A percentile compares a stretch with the other conserved stretches of the same genome.
Evolutionary conservation across 2,329 filamentous ascomycete species (phyloP).

Genomic region (Ilyonectria sp.): DNA sequence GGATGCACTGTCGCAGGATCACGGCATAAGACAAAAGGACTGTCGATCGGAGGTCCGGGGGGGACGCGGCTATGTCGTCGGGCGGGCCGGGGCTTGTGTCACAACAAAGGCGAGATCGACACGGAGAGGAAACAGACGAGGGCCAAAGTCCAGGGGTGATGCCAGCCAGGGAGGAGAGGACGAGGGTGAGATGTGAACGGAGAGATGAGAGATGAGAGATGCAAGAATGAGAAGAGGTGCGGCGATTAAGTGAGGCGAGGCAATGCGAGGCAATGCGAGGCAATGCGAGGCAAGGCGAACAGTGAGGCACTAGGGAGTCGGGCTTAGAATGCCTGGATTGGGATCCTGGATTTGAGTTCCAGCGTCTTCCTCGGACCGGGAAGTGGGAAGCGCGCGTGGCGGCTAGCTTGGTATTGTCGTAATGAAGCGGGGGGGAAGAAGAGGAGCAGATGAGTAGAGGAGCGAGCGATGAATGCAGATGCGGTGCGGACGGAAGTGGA

Average conservation of each 20-base stretch:
- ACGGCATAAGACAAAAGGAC: slow-evolving; percentile 9
- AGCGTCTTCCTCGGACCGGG: slow-evolving; percentile 42
- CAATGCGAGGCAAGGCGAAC: slow-evolving; percentile 24
- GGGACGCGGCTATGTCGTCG: slow-evolving; percentile 7
- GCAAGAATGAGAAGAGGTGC: neutral
- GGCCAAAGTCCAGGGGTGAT: slow-evolving; percentile 1
- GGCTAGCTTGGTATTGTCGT: slow-evolving; percentile 40
- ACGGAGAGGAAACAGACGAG: slow-evolving; percentile 14
- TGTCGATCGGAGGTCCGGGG: slow-evolving; percentile 23
- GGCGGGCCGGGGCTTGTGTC: slow-evolving; percentile 10
- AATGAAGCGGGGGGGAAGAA: slow-evolving; percentile 39
- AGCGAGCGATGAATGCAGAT: neutral
- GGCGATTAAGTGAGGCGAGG: slow-evolving; percentile 29
- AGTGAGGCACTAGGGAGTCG: slow-evolving; percentile 31
- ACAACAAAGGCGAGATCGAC: slow-evolving; percentile 16
- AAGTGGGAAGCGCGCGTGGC: slow-evolving; percentile 47
- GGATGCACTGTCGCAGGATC: slow-evolving; percentile 1
- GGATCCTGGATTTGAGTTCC: slow-evolving; percentile 45
- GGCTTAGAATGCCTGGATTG: slow-evolving; percentile 39
- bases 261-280: neutral
- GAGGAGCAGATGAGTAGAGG: neutral
- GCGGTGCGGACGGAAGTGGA: neutral
- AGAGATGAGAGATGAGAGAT: neutral
- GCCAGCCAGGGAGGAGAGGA: neutral
- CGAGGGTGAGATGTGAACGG: neutral